Base-by-base conservation (phyloP, 176 grass and related monocot genomes). In the Olyra latifolia region DNA sequence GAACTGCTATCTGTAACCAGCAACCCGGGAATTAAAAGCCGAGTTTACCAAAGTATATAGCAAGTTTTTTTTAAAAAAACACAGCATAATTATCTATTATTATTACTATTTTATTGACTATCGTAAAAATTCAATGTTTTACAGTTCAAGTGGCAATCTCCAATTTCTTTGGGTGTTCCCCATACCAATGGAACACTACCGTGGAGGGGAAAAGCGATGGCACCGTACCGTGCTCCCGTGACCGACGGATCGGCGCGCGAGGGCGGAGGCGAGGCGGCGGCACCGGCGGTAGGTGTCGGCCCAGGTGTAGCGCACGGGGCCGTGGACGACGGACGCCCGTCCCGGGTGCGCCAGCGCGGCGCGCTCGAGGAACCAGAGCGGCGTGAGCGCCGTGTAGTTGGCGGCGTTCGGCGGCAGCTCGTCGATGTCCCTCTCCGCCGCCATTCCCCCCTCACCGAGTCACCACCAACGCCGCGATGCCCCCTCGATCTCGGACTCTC, bases 291-390 rank as follows among this genome's bases (percentile, higher is more conserved):
- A 98, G 69, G 92, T 98, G 55, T 98, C 92, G 74, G 90, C 88
- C 95, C 95, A 98, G 59, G 92, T 95, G 92, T 83, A 95, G 7
- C 95, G 86, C 56, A 82, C 28, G 57, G 81, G 70, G 43, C 90
- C 95, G 72, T 98, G 95, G 54, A 95, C 80, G 65, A 95, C 59
- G 10, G 95, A 87, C 6, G 79, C 22, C 62, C 92, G 88, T 74
- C 20, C 77, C 63, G 95, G 95, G 77, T 98, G 92, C 29, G 89
- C 82, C 64, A 89, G 77, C 71, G 95, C 95, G 42, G 92, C 92
- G 71, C 92, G 90, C 74, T 98, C 90, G 62, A 98, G 85, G 88
- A 95, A 98, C 92, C 90, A 98, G n/a, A 95, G 92, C 56, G 95
- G 95, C 66, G 95, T 98, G 46, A 98, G 90, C 58, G 95, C 90